Evolutionary conservation across 371 early-diverging fungal species (phyloP).

Genomic region (Parasitella parasitica): DNA sequence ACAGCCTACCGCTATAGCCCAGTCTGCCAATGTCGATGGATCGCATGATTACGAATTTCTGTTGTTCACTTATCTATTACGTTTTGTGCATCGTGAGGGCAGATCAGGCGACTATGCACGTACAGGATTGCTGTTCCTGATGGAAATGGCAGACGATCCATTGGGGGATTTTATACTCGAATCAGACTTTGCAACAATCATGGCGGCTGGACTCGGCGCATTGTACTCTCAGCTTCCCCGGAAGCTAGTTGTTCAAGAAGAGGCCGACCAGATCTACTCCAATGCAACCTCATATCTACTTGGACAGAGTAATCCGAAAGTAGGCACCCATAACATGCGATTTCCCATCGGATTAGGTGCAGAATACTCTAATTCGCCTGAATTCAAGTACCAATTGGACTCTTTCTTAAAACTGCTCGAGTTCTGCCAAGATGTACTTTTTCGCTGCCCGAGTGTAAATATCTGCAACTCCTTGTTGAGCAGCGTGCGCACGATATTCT

Average conservation of each 20-base stretch:
- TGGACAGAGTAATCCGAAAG: constrained; percentile 34
- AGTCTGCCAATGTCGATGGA: not conserved
- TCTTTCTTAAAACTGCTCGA: constrained; percentile 78
- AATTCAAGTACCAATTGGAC: constrained; percentile 76
- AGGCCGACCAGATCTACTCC: constrained; percentile 23
- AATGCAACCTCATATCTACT: constrained; percentile 45
- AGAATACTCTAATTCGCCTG: constrained; percentile 55
- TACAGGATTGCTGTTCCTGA: constrained; percentile 81
- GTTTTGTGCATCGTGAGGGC: constrained; percentile 87
- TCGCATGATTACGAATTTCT: constrained; percentile 75
- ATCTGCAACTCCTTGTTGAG: constrained; percentile 66
- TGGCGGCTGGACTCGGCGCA: constrained; percentile 89
- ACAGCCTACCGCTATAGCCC: not conserved
- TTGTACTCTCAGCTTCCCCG: constrained; percentile 91
- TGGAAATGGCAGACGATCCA: constrained; percentile 78
- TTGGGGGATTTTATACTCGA: constrained; percentile 79
- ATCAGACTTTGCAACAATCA: constrained; percentile 79
- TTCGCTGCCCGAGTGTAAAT: constrained; percentile 71
- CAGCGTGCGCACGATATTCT: constrained; percentile 74
- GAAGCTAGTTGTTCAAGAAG: constrained; percentile 61
- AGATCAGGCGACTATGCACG: constrained; percentile 88
- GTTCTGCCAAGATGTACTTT: constrained; percentile 85
- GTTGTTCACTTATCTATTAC: constrained; percentile 84
- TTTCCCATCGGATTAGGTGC: constrained; percentile 27
- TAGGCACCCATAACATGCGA: not conserved